Evolutionary conservation across 2,329 filamentous ascomycete species (phyloP).

Genomic region (Cladophialophora immunda): DNA sequence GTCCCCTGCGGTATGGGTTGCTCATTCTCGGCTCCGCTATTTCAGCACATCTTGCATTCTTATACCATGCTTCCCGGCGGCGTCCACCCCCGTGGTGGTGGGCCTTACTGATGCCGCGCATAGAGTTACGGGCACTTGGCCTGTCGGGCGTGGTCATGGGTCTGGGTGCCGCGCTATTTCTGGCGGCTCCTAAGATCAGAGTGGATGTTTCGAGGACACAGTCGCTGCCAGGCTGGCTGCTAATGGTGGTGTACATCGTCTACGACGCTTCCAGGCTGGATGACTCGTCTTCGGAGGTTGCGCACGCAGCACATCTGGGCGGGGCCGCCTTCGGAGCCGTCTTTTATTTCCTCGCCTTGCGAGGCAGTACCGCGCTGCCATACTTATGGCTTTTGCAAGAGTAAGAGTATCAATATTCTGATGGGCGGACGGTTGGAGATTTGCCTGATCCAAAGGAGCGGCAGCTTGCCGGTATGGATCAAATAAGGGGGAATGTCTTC

Average conservation of each 20-base stretch:
- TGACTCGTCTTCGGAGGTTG: slow-evolving; percentile 16
- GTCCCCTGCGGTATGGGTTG: slow-evolving; percentile 8
- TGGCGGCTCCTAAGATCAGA: slow-evolving; percentile 4
- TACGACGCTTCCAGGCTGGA: slow-evolving; percentile 26
- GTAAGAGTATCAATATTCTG: too few species aligned
- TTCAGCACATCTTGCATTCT: slow-evolving; percentile 12
- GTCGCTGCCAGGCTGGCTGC: slow-evolving; percentile 14
- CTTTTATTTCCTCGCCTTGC: slow-evolving; percentile 18
- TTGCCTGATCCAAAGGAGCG: too few species aligned
- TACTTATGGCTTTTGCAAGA: too few species aligned
- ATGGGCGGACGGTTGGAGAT: too few species aligned
- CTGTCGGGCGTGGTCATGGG: slow-evolving; percentile 28
- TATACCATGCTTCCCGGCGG: neutral
- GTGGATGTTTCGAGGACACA: neutral
- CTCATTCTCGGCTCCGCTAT: slow-evolving; percentile 28
- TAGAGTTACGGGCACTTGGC: slow-evolving; percentile 12
- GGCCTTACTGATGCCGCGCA: neutral
- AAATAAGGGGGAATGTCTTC: too few species aligned
- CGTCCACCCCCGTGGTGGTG: neutral
- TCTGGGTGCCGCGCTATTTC: slow-evolving; percentile 16
- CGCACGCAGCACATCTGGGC: slow-evolving; percentile 28
- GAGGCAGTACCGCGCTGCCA: neutral
- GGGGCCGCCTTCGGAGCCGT: slow-evolving; percentile 26
- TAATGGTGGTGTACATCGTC: slow-evolving; percentile 14
- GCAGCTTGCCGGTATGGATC: too few species aligned